Evolutionary conservation across 2,329 filamentous ascomycete genomes (phyloP), one percentile per base, ranked within the genome.

Genomic region (Aureobasidium leucospermi): DNA sequence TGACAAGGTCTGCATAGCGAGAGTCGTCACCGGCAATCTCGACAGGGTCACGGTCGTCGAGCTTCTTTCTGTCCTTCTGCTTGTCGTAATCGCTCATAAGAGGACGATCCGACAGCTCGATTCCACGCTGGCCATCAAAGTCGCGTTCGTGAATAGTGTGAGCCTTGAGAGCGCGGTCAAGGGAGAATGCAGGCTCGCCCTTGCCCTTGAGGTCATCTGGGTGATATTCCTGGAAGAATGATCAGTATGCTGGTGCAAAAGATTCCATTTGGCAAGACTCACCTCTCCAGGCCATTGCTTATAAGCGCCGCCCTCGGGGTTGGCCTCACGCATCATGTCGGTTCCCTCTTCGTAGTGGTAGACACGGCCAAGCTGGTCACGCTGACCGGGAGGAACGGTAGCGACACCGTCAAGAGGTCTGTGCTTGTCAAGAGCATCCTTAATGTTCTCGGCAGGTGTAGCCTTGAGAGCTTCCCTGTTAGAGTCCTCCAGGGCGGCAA

Each of bases 291-390:
- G 82, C 77, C 85, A 93, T 48, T 89, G 82, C 75, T 85, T 88
- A 69, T 94, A 96, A 13, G 88, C 80, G n/a, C 86, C 88, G 15
- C 88, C 89, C 0, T 75, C 70, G 3, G 83, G 82, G 62, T 87
- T 83, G 0, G 76, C 74, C 67, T 93, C 89, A 52, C 86, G 80
- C 87, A 92, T 91, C 70, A 96, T 78, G 68, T 96, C 90, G 2
- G 86, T 81, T n/a, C 91, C 91, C 68, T 96, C 91, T 67, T 90
- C 79, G 67, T 96, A 96, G 31, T 85, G 65, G 78, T 95, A 89
- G 10, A 81, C 76, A 57, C 84, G 80, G 2, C 92, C 92, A 59
- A 83, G 79, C 16, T 81, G 74, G 69, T 95, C 91, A 1, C 74
- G 74, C 65, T 81, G 74, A 23, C 92, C 91, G 0, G 88, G 85